Percentiles rank a stretch among this genome's conserved stretches.
Conservation (phyloP, 1,139 yeast species). For the Pichia sp. region DNA sequence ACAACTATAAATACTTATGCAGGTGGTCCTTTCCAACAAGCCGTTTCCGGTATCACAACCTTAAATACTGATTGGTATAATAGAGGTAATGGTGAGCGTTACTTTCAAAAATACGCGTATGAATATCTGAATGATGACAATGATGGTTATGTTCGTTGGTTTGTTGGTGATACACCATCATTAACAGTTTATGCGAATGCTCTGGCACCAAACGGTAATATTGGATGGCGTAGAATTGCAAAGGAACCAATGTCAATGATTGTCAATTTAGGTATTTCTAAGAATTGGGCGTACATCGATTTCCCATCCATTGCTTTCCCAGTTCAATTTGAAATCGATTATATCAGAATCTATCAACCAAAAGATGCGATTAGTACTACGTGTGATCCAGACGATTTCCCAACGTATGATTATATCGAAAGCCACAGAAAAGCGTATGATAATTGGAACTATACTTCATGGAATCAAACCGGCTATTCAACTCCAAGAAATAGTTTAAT, state of each 20-base stretch:
- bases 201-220: slow-evolving; percentile 52
- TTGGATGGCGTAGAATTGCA: slow-evolving; percentile 53
- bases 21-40: slow-evolving; percentile 59
- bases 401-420: slow-evolving; percentile 49
- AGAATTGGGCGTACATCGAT: slow-evolving; percentile 57
- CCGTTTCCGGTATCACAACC: slow-evolving; percentile 47
- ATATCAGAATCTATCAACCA: slow-evolving; percentile 58
- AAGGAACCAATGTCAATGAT: slow-evolving; percentile 61
- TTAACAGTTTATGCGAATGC: slow-evolving; percentile 43
- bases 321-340: slow-evolving; percentile 42
- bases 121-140: slow-evolving; percentile 66
- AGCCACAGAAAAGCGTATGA: slow-evolving; percentile 42
- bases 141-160: slow-evolving; percentile 77
- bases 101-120: slow-evolving; percentile 67
- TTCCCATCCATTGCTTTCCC: slow-evolving; percentile 53
- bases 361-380: slow-evolving; percentile 36
- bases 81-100: slow-evolving; percentile 32
- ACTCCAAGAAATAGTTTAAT: slow-evolving; percentile 30
- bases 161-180: slow-evolving; percentile 51
- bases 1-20: slow-evolving; percentile 50
- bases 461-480: slow-evolving; percentile 34
- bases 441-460: slow-evolving; percentile 40
- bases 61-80: slow-evolving; percentile 54
- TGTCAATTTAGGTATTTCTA: slow-evolving; percentile 52
- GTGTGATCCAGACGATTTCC: slow-evolving; percentile 51